Conservation (phyloP, 768 basidiomycete species). For the Auricularia sp. region DNA sequence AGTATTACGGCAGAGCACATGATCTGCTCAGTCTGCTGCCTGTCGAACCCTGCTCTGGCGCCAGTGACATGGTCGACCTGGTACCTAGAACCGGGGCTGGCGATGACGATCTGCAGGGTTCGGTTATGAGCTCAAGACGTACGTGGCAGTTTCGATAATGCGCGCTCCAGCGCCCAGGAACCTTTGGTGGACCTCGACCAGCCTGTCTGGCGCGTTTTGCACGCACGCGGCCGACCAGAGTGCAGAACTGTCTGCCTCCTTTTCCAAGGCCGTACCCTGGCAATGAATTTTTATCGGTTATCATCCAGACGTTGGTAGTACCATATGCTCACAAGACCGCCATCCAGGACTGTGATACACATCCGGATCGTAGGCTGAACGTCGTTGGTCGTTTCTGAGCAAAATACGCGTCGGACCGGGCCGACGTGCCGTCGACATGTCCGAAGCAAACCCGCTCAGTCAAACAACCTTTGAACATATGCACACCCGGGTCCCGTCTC, state of each 20-base stretch:
- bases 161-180: constrained; percentile 58
- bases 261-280: constrained; percentile 57
- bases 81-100: constrained; percentile 34
- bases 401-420: too few species aligned
- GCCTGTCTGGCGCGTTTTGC: constrained; percentile 37
- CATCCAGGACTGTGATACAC: constrained; percentile 26
- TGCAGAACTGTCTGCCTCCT: constrained; percentile 38
- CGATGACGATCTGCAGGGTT: background rate
- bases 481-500: too few species aligned
- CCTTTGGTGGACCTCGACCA: constrained; percentile 48
- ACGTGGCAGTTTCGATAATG: constrained; percentile 65
- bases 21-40: constrained; percentile 28
- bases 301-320: background rate
- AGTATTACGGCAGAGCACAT: constrained; percentile 46
- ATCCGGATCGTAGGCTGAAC: background rate
- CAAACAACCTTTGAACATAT: too few species aligned
- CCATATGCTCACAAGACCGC: constrained; percentile 33
- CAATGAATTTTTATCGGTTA: background rate
- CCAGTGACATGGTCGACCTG: constrained; percentile 53
- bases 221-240: constrained; percentile 67
- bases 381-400: too few species aligned
- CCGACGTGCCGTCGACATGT: too few species aligned
- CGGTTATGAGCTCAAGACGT: constrained; percentile 9
- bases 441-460: too few species aligned
- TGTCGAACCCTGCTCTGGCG: constrained; percentile 37